Percentiles rank a stretch among this genome's conserved stretches.
Evolutionary conservation across 768 basidiomycete genomes (phyloP).

Genomic region (Coprinopsis strossmayeri): DNA sequence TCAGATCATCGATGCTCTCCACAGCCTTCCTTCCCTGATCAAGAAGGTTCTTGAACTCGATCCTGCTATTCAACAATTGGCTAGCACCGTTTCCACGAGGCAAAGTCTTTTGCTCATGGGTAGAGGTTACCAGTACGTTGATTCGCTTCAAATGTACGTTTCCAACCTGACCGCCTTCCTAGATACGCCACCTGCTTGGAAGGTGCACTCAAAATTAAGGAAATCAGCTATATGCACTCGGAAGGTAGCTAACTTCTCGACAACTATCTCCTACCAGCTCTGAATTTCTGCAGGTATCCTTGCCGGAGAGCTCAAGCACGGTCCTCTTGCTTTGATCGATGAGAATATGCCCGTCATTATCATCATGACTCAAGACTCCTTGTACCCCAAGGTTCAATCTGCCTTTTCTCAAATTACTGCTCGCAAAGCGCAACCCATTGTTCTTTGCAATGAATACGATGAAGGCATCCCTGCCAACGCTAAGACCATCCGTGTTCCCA

Average conservation of each 20-base stretch:
- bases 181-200: slow-evolving; percentile 96
- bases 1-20: slow-evolving; percentile 90
- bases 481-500: slow-evolving; percentile 91
- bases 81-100: slow-evolving; percentile 72
- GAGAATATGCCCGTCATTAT: slow-evolving; percentile 99
- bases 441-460: slow-evolving; percentile 94
- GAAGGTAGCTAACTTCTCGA: slow-evolving; percentile 41
- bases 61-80: slow-evolving; percentile 69
- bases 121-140: slow-evolving; percentile 85
- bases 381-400: slow-evolving; percentile 97
- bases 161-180: slow-evolving; percentile 1
- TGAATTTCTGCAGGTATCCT: slow-evolving; percentile 62
- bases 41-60: slow-evolving; percentile 82
- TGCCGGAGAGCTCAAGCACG: slow-evolving; percentile 98
- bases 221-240: slow-evolving; percentile 90
- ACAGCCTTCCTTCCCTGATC: slow-evolving; percentile 86
- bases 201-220: slow-evolving; percentile 98
- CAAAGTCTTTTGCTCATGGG: slow-evolving; percentile 95
- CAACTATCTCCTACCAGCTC: not conserved
- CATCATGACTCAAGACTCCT: slow-evolving; percentile 97
- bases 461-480: slow-evolving; percentile 63
- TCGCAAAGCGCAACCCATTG: slow-evolving; percentile 91
- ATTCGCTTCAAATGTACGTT: slow-evolving; percentile 4
- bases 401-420: slow-evolving; percentile 97
- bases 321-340: slow-evolving; percentile 94